Base-by-base conservation (phyloP, 129 eudicot species). In the sunflower (Helianthus annuus) region DNA sequence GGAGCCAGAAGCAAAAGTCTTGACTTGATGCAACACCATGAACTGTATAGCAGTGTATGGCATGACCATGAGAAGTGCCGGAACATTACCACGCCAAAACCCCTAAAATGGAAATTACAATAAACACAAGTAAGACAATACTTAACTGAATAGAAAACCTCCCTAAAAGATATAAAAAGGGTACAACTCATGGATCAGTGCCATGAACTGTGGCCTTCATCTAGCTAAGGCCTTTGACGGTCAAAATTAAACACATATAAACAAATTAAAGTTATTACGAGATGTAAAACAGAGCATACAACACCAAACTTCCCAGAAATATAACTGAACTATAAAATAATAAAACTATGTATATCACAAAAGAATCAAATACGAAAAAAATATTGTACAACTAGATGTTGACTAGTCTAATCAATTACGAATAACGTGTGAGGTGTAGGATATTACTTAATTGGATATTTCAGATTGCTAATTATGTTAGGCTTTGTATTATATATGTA, bases 51-150 rank as follows among this genome's bases (percentile, higher is more conserved):
- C 89, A 12, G 98, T 87, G 80, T 93, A 93, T 55, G 98, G 97
- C 98, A 93, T 89, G 74, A 93, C 98, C 98, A 93, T 93, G 75
- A 93, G 87, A 7, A 93, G 86, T 14, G 98, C 97, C 40, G 97
- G 98, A 70, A 93, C 98, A 75, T 93, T 93, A 49, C 98, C 98
- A 76, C 97, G 91, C 98, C 98, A 93, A 83, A 93, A 93, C 1
- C 98, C 98, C 98, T 93, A 66, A 67, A 9, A 70, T 9, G 22
- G 2, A 22, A 12, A 66, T 9, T 15, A 75, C 56, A 13, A 2
- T 9, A 53, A 42, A 60, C 17, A 59, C 40, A 5, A 51, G 22
- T n/a, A n/a, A 60, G 59, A 53, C 6, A 29, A 29, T 11, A 60
- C 65, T 11, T 4, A 32, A 14, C 32, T 32, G 4, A 60, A 10